Conservation (phyloP, 2,329 filamentous ascomycete species). For the Penicillium sp. region DNA sequence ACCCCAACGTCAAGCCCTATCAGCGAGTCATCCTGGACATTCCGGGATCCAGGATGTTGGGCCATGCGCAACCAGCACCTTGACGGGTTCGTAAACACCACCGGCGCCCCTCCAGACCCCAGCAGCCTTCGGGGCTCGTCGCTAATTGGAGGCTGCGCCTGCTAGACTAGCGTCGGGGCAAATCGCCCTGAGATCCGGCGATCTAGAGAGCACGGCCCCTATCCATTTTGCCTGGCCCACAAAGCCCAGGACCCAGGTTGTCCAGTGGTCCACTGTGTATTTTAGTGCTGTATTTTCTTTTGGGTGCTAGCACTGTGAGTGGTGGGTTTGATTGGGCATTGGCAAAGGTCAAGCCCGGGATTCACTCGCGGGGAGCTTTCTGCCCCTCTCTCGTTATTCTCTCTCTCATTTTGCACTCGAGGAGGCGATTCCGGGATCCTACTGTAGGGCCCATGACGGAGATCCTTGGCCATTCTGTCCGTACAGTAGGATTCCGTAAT, state of each 20-base stretch:
- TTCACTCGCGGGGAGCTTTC: neutral
- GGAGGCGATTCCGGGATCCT: neutral
- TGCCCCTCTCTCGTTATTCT: neutral
- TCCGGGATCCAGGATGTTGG: slow-evolving; percentile 29
- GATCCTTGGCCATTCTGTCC: neutral
- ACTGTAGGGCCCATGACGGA: neutral
- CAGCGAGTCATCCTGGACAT: slow-evolving; percentile 20
- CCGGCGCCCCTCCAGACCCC: neutral
- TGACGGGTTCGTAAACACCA: slow-evolving; percentile 23
- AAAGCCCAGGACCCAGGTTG: neutral
- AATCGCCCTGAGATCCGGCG: slow-evolving; percentile 24
- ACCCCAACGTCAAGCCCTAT: slow-evolving; percentile 11
- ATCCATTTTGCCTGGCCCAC: neutral
- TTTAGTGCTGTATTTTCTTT: neutral
- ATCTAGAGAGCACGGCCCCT: slow-evolving; percentile 16
- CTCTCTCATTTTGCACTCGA: neutral
- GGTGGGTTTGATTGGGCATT: neutral
- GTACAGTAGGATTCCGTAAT: neutral
- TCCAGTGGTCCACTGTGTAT: neutral
- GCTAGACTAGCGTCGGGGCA: slow-evolving; percentile 27
- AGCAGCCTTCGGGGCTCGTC: slow-evolving; percentile 1
- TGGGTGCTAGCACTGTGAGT: neutral
- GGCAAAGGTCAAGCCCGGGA: neutral
- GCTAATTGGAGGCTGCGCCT: slow-evolving; percentile 20
- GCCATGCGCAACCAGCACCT: slow-evolving; percentile 23